Evolutionary conservation across 1,139 yeast genomes (phyloP).

Genomic region (Zygoascus sp.): DNA sequence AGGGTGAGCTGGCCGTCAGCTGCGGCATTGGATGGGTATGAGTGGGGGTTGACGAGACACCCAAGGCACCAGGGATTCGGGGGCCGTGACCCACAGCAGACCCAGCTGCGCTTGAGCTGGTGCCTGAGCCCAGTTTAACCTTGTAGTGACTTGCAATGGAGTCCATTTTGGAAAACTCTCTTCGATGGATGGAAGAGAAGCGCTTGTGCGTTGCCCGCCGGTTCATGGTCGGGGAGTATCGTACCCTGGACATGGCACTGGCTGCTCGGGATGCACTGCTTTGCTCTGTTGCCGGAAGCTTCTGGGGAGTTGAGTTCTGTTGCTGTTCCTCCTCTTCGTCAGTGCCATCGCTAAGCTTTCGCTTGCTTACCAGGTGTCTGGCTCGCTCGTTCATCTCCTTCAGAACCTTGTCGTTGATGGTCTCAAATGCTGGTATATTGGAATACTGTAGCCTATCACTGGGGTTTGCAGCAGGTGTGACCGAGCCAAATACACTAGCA

Average conservation of each 20-base stretch:
- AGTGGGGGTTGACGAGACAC: neutral
- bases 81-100: no score
- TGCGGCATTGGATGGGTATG: neutral
- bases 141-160: slow-evolving; percentile 27
- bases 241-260: slow-evolving; percentile 19
- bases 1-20: neutral
- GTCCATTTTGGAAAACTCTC: slow-evolving; percentile 32
- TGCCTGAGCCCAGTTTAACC: slow-evolving; percentile 11
- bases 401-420: slow-evolving; percentile 34
- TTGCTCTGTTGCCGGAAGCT: neutral
- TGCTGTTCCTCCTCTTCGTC: neutral
- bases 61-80: neutral
- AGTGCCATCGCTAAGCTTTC: slow-evolving; percentile 4
- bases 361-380: slow-evolving; percentile 12
- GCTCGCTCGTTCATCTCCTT: slow-evolving; percentile 37
- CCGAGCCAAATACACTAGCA: neutral
- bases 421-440: slow-evolving; percentile 30
- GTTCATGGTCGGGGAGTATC: slow-evolving; percentile 16
- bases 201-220: slow-evolving; percentile 23
- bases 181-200: slow-evolving; percentile 28
- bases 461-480: neutral
- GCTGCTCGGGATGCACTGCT: slow-evolving; percentile 17
- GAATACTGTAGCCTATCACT: slow-evolving; percentile 21
- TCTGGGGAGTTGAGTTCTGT: neutral
- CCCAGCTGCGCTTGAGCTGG: no score